Evolutionary conservation across 257 asterid species (phyloP), one percentile per base, ranked within the genome.

Genomic region (Capsicum chinense): DNA sequence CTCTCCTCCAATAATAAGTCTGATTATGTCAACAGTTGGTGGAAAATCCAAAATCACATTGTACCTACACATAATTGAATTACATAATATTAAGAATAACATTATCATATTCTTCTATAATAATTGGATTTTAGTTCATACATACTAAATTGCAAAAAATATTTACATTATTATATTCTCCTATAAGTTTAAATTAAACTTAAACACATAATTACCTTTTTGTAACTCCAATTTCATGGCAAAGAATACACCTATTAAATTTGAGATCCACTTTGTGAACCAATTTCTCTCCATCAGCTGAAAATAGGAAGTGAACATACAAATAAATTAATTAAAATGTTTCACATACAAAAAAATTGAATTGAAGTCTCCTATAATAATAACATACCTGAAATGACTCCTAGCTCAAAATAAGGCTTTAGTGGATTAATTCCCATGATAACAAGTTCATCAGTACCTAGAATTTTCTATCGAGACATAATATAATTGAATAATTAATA

Each of bases 1-100:
- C 62, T 54, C 10, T 9, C 21, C 81, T 12, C 47, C 81, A 14
- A 4, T 74, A 50, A 86, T 37, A 74, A 92, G 90, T 70, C 95
- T 92, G 33, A 79, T 88, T 56, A 89, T 56, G 88, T 91, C 90
- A 19, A 91, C 63, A 1, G 92, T 91, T 39, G 91, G 79, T 35
- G 95, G 94, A 82, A 92, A 90, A 67, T 94, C 97, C 90, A 89
- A 62, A 79, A 94, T 91, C 80, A 94, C 94, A 79, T 94, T 90
- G 58, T 88, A 91, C 86, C 95, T 91, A 83, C 79, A 82, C 64
- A 63, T 26, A 79, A 5, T 21, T 9, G 11, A 7, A 70, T 48
- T n/a, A 0, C 50, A 74, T 9, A 21, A 7, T 48, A 21, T 50
- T 74, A 74, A 74, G n/a, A 42, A 39, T 26, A 9, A 57, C 42